Conservation (phyloP, 768 basidiomycete species). For the Leccinum disarticulatum region DNA sequence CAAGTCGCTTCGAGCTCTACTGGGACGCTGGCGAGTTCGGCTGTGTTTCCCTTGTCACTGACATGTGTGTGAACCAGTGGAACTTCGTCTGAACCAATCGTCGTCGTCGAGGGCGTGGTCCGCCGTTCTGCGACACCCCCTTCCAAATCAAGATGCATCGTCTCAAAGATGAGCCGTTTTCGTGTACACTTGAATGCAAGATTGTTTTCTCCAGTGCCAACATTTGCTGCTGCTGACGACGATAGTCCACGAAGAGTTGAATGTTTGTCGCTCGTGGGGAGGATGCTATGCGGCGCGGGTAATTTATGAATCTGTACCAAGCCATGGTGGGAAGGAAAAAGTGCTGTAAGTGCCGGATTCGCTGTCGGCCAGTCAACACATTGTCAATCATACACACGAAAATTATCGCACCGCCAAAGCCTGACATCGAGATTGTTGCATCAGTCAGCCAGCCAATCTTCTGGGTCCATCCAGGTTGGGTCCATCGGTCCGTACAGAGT, state of each 20-base stretch:
- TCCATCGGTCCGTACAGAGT: constrained; percentile 57
- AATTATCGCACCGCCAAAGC: constrained; percentile 68
- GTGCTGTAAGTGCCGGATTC: constrained; percentile 68
- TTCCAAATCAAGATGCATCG: constrained; percentile 83
- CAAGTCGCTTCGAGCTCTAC: constrained; percentile 43
- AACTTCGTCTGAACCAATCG: constrained; percentile 17
- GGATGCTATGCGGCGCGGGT: constrained; percentile 70
- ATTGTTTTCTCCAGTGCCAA: constrained; percentile 91
- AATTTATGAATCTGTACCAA: constrained; percentile 74
- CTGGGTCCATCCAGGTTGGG: constrained; percentile 68
- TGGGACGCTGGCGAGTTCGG: constrained; percentile 38
- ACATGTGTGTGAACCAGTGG: constrained; percentile 20
- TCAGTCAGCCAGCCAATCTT: constrained; percentile 81
- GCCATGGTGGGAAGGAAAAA: constrained; percentile 87
- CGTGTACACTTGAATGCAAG: constrained; percentile 91
- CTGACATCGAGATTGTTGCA: constrained; percentile 66
- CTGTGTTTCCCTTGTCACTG: constrained; percentile 14
- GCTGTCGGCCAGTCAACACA: constrained; percentile 41
- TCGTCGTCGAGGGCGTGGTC: constrained; percentile 49
- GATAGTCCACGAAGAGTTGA: constrained; percentile 83
- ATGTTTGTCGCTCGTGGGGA: constrained; percentile 77
- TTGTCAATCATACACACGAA: background rate
- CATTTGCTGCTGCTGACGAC: constrained; percentile 46
- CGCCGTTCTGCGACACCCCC: constrained; percentile 80
- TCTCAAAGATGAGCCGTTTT: constrained; percentile 86